Conservation (phyloP, 306 rosid species). For the Leucaena leucocephala region DNA sequence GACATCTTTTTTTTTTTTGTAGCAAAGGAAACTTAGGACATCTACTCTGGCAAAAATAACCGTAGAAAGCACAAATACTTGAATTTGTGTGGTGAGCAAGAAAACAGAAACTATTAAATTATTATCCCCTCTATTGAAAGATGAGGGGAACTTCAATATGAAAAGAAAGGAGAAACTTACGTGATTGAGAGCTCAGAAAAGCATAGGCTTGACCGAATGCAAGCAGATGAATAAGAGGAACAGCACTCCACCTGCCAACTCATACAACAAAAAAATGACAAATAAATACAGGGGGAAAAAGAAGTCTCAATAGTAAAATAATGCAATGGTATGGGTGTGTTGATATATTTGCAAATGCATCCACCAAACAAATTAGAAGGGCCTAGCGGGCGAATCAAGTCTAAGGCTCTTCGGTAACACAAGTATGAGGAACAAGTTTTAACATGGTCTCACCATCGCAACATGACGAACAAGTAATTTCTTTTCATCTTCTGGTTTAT, state of each 20-base stretch:
- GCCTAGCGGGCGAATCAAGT: not conserved
- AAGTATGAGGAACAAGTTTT: not conserved
- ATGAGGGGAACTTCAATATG: constrained; percentile 4
- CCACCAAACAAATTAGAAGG: not conserved
- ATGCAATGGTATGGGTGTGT: not conserved
- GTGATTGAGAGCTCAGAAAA: constrained; percentile 88
- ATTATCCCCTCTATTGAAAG: constrained; percentile 12
- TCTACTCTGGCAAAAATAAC: not conserved
- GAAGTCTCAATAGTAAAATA: constrained; percentile 1
- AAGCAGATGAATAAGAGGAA: constrained; percentile 67
- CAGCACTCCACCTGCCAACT: constrained; percentile 72
- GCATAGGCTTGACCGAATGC: constrained; percentile 71
- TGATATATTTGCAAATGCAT: not conserved
- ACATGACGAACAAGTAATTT: constrained; percentile 4
- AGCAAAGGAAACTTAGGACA: constrained; percentile 34
- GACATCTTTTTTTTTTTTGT: too few species aligned
- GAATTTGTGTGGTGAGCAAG: constrained; percentile 15
- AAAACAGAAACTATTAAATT: constrained; percentile 10
- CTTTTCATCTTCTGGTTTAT: constrained; percentile 19
- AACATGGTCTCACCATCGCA: constrained; percentile 29
- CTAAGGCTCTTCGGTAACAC: not conserved
- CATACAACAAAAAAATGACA: constrained; percentile 9
- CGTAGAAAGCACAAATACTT: constrained; percentile 13
- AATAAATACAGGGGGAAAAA: not conserved
- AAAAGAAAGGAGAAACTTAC: constrained; percentile 53